Evolutionary conservation across 148 eudicot genomes (phyloP), one percentile per base, ranked within the genome.

Genomic region (Cornus florida): DNA sequence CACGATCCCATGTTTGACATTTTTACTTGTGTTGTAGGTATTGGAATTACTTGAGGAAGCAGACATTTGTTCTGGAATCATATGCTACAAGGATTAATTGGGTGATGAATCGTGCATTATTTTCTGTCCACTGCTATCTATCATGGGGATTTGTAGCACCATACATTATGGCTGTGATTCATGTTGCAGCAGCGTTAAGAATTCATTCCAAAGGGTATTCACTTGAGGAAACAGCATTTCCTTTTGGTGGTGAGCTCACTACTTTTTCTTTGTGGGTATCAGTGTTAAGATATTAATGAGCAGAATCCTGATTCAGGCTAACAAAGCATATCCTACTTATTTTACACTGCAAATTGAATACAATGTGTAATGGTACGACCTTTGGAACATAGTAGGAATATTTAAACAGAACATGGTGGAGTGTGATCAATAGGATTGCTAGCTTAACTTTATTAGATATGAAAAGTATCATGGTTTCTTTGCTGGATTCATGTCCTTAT

Each of bases 71-170:
- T 78, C 80, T 95, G 79, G 99, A 95, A 82, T 95, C 99, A 67
- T 95, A 95, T 71, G 75, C 97, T 14, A 87, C 99, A 35, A 85
- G 85, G 82, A 91, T 91, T 62, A 95, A 95, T 77, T 86, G 94
- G 94, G 86, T 92, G 16, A 95, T 95, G 99, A 95, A 95, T 87
- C 93, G 95, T 28, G 98, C 97, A 38, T 88, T 95, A 81, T 95
- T 95, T 89, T 85, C 89, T 80, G 43, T 78, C 68, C 99, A 95
- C 88, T 92, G 93, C 91, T 93, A 95, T 78, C 86, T 95, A 57
- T 95, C 99, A n/a, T 95, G 98, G 99, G 99, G 98, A 80, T 93
- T 93, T 88, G 98, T 92, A 67, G 89, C 92, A 38, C 99, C 99
- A 65, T 95, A 87, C 69, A 16, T 93, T 72, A 93, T 95, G 99